Base-by-base conservation (phyloP, 2,329 filamentous ascomycete species). In the Purpureocillium lavendulum region DNA sequence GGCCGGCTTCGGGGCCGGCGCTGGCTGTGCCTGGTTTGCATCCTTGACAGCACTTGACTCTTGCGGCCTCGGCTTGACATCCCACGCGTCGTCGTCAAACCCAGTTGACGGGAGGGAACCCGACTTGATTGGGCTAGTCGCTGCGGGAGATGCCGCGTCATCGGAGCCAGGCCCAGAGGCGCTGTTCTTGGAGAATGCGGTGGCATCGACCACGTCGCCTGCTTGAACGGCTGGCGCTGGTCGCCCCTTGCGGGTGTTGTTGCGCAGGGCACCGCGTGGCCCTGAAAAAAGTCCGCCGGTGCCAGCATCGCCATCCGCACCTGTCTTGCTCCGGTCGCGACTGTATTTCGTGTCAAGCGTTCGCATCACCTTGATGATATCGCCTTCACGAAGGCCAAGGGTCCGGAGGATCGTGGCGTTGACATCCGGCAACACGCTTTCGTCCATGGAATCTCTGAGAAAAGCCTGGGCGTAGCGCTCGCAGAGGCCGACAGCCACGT, bases 21-120 rank as follows among this genome's bases (percentile, higher is more conserved):
- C 33, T 18, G 41, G 21, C 44, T 34, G 8, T 3, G 33, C 62
- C 44, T 49, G 65, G 48, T 48, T 59, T 41, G 37, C 14, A 38
- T 34, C 42, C 36, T 18, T 48, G 42, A 21, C 38, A 52, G 61
- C 46, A 43, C 44, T 21, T 80, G 75, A 56, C 80, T 83, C 12
- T 83, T 76, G 14, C 87, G 24, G 11, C n/a, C 21, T 16, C 15
- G 41, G 86, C 65, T 96, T 96, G 36, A 95, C 83, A 53, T 94
- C 87, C 92, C 92, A 98, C 8, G 92, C 92, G 66, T 97, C 87
- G 55, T 97, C 92, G 38, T 98, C 92, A 54, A 97, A 97, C 3
- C 87, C 87, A 43, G 70, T 67, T 21, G 49, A 49, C 12, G 44
- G 49, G 38, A 49, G 41, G 37, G 55, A 58, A 30, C 55, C 49